Percentiles rank a stretch among this genome's conserved stretches.
These are phyloP conservation scores for Cladophialophora carrionii DNA, from an alignment of 2,329 filamentous ascomycete genomes.

Conservation along the genomic window DNA sequence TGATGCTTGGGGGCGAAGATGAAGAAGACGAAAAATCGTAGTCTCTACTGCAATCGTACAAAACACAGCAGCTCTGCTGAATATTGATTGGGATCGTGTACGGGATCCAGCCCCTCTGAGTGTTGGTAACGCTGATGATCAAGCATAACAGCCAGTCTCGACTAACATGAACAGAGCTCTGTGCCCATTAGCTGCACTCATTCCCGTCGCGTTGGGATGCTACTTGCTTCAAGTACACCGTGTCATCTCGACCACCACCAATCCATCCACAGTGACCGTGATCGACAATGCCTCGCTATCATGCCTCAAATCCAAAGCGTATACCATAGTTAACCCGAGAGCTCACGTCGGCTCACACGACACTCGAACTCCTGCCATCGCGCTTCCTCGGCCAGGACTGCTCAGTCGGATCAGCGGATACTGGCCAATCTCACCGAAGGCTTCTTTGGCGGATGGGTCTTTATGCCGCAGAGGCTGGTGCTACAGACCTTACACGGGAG, in stretches of 20 bases:
- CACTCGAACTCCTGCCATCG: slow-evolving; percentile 6
- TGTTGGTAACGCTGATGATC: neutral
- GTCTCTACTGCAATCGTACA: neutral
- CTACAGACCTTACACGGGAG: slow-evolving; percentile 7
- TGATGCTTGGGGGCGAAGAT: neutral
- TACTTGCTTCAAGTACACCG: slow-evolving; percentile 3
- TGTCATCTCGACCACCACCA: slow-evolving; percentile 7
- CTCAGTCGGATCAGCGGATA: slow-evolving; percentile 20
- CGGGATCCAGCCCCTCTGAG: neutral
- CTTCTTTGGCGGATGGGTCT: slow-evolving; percentile 25
- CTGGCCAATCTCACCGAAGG: slow-evolving; percentile 15
- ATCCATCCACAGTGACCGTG: neutral
- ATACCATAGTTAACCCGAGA: slow-evolving; percentile 15
- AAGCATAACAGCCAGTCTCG: neutral
- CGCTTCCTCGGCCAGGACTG: slow-evolving; percentile 6
- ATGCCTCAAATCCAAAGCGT: slow-evolving; percentile 3
- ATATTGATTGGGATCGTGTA: neutral
- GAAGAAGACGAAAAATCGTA: neutral
- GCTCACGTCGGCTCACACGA: neutral
- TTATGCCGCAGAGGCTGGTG: slow-evolving; percentile 10
- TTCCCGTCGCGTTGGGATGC: neutral
- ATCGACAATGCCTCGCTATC: neutral
- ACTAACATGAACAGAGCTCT: neutral
- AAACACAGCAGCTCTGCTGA: neutral
- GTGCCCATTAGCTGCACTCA: neutral